Evolutionary conservation across 2,329 filamentous ascomycete genomes (phyloP), one percentile per base, ranked within the genome.

Genomic region (Pseudogymnoascus sp.): DNA sequence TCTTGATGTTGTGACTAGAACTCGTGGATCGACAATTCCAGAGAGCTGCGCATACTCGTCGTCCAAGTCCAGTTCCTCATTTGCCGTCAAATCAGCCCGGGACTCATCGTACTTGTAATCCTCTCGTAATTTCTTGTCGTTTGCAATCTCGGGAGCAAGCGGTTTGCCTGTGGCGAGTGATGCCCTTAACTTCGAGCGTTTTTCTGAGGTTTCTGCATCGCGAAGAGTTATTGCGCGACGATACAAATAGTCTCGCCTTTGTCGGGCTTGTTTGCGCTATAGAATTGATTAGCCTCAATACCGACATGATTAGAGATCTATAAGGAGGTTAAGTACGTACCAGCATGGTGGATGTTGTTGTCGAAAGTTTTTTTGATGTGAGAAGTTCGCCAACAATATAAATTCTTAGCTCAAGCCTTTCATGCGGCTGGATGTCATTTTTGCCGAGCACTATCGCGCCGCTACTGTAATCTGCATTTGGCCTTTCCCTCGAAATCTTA

Each of bases 21-120:
- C 87, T 62, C 93, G 84, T 5, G 93, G 92, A 69, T 97, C 95
- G 38, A 95, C 85, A 40, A 97, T 86, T 34, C 95, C 95, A n/a
- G 90, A 95, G 0, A 97, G 84, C 69, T 93, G 87, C 23, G 89
- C 86, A 75, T 97, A 97, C 78, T 97, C 93, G 71, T 96, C 91
- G 73, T 96, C 91, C 18, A 96, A 77, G 63, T 90, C 88, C 16
- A 91, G 77, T 73, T 88, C 82, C 64, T 91, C 88, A 64, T 90
- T 83, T 16, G 81, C 79, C 2, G 81, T 86, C 62, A 86, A 78
- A 69, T 92, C 89, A 21, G 83, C 82, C 23, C 85, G 79, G 3
- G 91, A 90, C 76, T 97, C 93, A 73, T 99, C 95, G 74, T 93
- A 99, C 73, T 93, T 92, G 78, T 89, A 97, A 74, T 97, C 91